These are phyloP conservation scores for Cystobasidiopsis lactophilus DNA, from an alignment of 768 basidiomycete species.

Conservation along the genomic window DNA sequence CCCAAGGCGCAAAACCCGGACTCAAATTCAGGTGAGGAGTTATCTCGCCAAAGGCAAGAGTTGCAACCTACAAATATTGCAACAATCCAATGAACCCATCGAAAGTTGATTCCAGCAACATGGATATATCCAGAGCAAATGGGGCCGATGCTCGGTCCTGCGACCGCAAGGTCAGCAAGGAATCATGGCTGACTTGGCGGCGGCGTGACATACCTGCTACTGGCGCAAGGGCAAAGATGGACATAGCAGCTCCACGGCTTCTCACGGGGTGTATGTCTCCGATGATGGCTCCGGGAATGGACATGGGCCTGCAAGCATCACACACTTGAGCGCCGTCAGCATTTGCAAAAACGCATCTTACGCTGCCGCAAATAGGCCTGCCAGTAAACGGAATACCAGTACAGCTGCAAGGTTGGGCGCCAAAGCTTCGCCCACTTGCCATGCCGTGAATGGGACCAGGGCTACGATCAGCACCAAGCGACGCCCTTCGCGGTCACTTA, in stretches of 20 bases:
- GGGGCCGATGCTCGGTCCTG: background rate
- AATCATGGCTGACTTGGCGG: constrained; percentile 8
- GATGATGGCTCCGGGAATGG: too few relatives aligned
- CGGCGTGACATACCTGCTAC: constrained; percentile 14
- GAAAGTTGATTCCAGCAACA: background rate
- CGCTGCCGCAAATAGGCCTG: too few relatives aligned
- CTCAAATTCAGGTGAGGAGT: too few relatives aligned
- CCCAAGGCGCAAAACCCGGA: constrained; percentile 13
- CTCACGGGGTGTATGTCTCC: too few relatives aligned
- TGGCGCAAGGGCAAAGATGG: too few relatives aligned
- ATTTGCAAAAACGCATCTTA: too few relatives aligned
- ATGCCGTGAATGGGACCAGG: constrained; percentile 14
- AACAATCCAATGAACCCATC: background rate
- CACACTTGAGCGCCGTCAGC: too few relatives aligned
- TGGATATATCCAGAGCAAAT: background rate
- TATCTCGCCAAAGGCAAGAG: too few relatives aligned
- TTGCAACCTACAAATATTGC: too few relatives aligned
- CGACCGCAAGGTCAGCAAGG: background rate
- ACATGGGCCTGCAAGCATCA: too few relatives aligned
- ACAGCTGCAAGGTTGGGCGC: background rate
- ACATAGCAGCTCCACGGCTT: too few relatives aligned
- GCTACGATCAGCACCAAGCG: constrained; percentile 12
- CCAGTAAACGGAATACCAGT: too few relatives aligned
- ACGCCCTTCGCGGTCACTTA: constrained; percentile 15
- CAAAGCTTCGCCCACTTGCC: constrained; percentile 16